Percentiles rank a stretch among this genome's conserved stretches.
phyloP scores from a whole-genome alignment of 2,329 filamentous ascomycete species.

The Exophiala oligosperma region DNA sequence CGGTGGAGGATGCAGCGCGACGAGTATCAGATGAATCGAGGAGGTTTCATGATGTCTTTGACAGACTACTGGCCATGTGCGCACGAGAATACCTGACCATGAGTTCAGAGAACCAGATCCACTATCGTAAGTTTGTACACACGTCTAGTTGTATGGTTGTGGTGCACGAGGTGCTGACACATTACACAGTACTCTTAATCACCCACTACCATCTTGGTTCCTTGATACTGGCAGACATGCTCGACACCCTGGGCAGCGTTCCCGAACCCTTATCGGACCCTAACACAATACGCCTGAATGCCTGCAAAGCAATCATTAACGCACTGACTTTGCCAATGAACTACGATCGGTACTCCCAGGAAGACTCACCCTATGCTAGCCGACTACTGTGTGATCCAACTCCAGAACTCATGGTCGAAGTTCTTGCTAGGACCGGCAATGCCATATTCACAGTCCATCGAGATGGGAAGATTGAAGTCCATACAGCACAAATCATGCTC shows the following conservation, averaged over 20 bases:
- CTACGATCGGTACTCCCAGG: conserved; percentile 6
- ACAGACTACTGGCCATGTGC: conserved; percentile 7
- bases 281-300: background rate
- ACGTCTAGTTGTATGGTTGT: background rate
- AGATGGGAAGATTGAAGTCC: background rate
- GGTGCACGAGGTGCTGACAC: background rate
- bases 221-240: conserved; percentile 7
- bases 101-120: background rate
- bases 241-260: background rate
- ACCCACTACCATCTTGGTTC: conserved; percentile 9
- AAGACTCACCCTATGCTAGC: conserved; percentile 1
- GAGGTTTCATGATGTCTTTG: conserved; percentile 10
- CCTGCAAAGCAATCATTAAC: conserved; percentile 13
- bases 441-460: conserved; percentile 3
- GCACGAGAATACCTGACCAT: conserved; percentile 8
- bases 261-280: conserved; percentile 3
- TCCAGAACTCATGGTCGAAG: conserved; percentile 9
- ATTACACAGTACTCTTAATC: conserved; percentile 2
- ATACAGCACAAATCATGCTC: conserved; percentile 7
- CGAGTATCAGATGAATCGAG: conserved; percentile 5
- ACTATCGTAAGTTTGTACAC: conserved; percentile 7
- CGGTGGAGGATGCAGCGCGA: background rate
- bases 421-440: background rate
- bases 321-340: conserved; percentile 6
- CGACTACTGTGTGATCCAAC: conserved; percentile 8